phyloP scores from a whole-genome alignment of 2,329 filamentous ascomycete genomes.

The Dothistroma septosporum region DNA sequence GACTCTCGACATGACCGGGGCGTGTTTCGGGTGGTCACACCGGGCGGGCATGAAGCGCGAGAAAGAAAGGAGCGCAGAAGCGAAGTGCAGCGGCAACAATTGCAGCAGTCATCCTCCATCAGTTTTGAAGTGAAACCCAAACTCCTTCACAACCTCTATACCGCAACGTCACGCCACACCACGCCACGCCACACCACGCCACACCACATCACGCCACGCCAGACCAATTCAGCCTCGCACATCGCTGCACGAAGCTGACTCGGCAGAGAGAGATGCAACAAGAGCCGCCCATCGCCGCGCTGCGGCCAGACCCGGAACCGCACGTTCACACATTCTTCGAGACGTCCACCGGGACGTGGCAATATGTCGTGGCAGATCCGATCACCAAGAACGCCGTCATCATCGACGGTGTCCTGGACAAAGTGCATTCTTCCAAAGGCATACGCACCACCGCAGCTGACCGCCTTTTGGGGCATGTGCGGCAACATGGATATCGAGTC shows the following conservation, averaged over 20 bases:
- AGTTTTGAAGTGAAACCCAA: not conserved
- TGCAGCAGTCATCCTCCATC: not conserved
- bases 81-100: not conserved
- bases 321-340: constrained; percentile 37
- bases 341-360: constrained; percentile 51
- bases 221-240: not conserved
- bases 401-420: constrained; percentile 61
- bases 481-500: constrained; percentile 47
- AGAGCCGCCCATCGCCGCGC: constrained; percentile 2
- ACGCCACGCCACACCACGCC: no score
- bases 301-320: constrained; percentile 18
- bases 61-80: not conserved
- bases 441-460: constrained; percentile 55
- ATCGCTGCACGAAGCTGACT: not conserved
- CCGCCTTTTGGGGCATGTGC: constrained; percentile 44
- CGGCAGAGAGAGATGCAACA: not conserved
- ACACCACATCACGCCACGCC: no score
- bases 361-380: constrained; percentile 58
- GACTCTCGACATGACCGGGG: not conserved
- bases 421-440: constrained; percentile 41
- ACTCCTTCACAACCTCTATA: not conserved
- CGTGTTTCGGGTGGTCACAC: not conserved
- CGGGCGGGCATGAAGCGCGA: not conserved
- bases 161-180: no score
- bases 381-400: constrained; percentile 49